Conservation (phyloP, 495 filamentous ascomycete genomes). For the Collariella sp. region DNA sequence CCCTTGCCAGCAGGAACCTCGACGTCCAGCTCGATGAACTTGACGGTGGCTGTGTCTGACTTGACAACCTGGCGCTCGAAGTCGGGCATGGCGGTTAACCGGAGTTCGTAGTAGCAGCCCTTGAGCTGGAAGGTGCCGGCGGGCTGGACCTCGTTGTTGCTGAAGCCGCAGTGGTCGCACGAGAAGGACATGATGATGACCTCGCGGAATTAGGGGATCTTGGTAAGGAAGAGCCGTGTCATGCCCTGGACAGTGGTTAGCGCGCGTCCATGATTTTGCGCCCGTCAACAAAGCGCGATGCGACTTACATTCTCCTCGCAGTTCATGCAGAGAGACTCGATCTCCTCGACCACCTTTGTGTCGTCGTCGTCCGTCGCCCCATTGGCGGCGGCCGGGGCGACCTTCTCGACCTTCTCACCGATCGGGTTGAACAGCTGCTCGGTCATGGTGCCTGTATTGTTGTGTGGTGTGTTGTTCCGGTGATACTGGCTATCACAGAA, state of each 20-base stretch:
- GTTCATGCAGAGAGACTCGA: conserved; percentile 42
- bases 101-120: conserved; percentile 70
- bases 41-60: conserved; percentile 73
- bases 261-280: background rate
- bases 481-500: conserved; percentile 14
- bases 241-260: conserved; percentile 49
- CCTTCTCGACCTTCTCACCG: conserved; percentile 45
- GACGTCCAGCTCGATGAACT: conserved; percentile 76
- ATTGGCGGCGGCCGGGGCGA: conserved; percentile 25
- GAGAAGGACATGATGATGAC: conserved; percentile 94
- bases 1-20: conserved; percentile 86
- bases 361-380: conserved; percentile 35
- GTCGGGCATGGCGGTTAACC: conserved; percentile 58
- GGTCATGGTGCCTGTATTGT: conserved; percentile 20
- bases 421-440: conserved; percentile 48
- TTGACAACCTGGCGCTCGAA: conserved; percentile 83
- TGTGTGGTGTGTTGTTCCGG: conserved; percentile 3
- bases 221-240: conserved; percentile 77
- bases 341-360: conserved; percentile 52
- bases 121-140: conserved; percentile 85
- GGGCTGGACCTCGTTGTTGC: conserved; percentile 85
- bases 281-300: background rate
- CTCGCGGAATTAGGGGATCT: conserved; percentile 93
- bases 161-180: conserved; percentile 79
- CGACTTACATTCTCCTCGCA: conserved; percentile 64